A percentile compares a stretch with the other conserved stretches of the same genome.
These are phyloP conservation scores for Pyronema domesticum DNA, from an alignment of 495 filamentous ascomycete genomes.

Conservation along the genomic window DNA sequence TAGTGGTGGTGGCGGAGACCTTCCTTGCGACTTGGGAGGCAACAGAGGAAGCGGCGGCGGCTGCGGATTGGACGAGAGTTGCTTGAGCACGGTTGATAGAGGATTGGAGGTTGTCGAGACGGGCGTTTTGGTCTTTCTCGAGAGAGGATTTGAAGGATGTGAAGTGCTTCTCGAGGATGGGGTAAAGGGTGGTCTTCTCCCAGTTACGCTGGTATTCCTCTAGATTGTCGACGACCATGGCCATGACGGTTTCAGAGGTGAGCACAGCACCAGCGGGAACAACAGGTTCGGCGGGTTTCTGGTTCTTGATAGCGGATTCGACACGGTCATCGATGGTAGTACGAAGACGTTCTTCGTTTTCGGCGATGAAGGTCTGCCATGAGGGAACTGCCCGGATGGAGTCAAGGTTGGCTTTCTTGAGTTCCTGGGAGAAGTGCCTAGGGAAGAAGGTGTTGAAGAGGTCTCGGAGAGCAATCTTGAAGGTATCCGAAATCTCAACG, in stretches of 20 bases:
- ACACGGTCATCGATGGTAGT: neutral
- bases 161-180: neutral
- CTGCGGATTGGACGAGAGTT: neutral
- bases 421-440: neutral
- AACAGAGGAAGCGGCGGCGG: neutral
- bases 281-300: neutral
- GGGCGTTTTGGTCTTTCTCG: neutral
- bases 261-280: conserved; percentile 8
- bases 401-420: neutral
- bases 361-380: conserved; percentile 16
- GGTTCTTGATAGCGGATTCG: neutral
- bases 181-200: neutral
- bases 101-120: neutral
- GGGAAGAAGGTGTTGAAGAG: conserved; percentile 11
- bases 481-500: conserved; percentile 7
- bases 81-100: neutral
- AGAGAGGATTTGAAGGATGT: neutral
- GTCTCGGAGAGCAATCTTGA: conserved; percentile 12
- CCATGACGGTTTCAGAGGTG: conserved; percentile 11
- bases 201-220: neutral
- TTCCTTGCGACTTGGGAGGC: neutral
- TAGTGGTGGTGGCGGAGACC: neutral
- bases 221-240: conserved; percentile 6
- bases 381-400: conserved; percentile 8
- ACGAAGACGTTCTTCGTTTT: conserved; percentile 10